Evolutionary conservation across 495 filamentous ascomycete genomes (phyloP).

Genomic region (Melanomma pulvis-pyrius): DNA sequence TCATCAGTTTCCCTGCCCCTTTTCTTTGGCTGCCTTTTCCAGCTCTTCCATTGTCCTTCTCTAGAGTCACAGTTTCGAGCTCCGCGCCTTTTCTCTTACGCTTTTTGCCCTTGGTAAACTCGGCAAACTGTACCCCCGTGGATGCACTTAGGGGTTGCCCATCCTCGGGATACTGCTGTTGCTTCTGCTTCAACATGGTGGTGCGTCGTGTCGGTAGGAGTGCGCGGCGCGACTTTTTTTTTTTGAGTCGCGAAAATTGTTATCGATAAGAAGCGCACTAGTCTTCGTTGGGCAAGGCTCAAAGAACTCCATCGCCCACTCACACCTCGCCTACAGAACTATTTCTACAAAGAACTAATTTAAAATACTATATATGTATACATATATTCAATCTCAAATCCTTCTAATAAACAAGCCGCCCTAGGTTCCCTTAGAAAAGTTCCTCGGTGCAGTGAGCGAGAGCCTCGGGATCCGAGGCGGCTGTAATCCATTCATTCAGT

Average conservation of each 20-base stretch:
- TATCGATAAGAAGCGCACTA: slow-evolving; percentile 2
- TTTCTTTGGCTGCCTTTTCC: background rate
- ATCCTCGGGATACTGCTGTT: background rate
- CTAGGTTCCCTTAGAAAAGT: too few relatives aligned
- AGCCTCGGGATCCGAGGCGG: too few relatives aligned
- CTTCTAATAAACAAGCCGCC: too few relatives aligned
- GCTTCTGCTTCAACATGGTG: background rate
- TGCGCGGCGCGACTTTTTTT: too few relatives aligned
- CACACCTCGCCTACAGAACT: too few relatives aligned
- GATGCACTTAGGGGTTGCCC: background rate
- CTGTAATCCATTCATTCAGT: too few relatives aligned
- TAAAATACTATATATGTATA: too few relatives aligned
- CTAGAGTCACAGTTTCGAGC: slow-evolving; percentile 12
- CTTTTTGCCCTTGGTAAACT: slow-evolving; percentile 44
- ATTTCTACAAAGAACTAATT: too few relatives aligned
- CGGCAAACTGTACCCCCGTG: background rate
- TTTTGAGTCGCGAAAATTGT: background rate
- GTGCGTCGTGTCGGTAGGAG: background rate
- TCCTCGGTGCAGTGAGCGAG: too few relatives aligned
- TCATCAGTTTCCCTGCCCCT: slow-evolving; percentile 6
- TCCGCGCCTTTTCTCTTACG: slow-evolving; percentile 54
- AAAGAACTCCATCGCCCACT: too few relatives aligned
- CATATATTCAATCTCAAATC: too few relatives aligned
- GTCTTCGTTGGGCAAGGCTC: background rate
- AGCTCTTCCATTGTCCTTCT: slow-evolving; percentile 10